phyloP scores from a whole-genome alignment of 2,329 filamentous ascomycete species.

The Cryphonectria radicalis region DNA sequence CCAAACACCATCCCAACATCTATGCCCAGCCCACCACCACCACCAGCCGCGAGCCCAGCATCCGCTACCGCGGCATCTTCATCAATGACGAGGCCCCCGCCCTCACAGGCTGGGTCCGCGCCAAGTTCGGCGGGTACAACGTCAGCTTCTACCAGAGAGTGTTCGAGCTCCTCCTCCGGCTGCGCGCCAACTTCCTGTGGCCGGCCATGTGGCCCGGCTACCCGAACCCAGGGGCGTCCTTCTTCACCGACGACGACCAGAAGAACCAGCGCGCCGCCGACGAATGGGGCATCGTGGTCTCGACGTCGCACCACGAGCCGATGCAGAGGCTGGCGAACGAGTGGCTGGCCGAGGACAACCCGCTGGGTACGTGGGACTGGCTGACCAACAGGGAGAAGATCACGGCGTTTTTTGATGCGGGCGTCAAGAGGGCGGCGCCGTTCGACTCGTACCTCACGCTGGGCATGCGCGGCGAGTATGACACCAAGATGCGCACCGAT shows the following conservation, averaged over 20 bases:
- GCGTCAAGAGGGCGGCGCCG: conserved; percentile 56
- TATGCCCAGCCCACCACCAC: conserved; percentile 54
- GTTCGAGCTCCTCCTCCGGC: conserved; percentile 65
- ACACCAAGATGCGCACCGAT: conserved; percentile 54
- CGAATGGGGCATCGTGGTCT: conserved; percentile 66
- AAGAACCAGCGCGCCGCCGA: conserved; percentile 63
- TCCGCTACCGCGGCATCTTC: conserved; percentile 65
- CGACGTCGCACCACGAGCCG: conserved; percentile 68
- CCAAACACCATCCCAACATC: conserved; percentile 51
- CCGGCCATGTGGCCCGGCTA: conserved; percentile 66
- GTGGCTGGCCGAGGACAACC: conserved; percentile 41
- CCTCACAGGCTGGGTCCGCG: conserved; percentile 38
- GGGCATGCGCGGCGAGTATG: conserved; percentile 64
- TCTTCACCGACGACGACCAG: conserved; percentile 63
- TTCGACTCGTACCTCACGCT: conserved; percentile 64
- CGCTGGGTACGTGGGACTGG: conserved; percentile 63
- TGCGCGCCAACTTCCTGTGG: conserved; percentile 70
- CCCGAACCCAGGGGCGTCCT: conserved; percentile 55
- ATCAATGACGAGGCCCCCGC: conserved; percentile 67
- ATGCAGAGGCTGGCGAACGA: conserved; percentile 63
- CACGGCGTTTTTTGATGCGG: conserved; percentile 60
- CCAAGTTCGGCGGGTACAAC: conserved; percentile 37
- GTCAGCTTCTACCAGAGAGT: conserved; percentile 63
- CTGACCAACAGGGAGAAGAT: conserved; percentile 59
- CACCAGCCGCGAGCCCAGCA: conserved; percentile 55